A percentile compares a stretch with the other conserved stretches of the same genome.
Conservation (phyloP, 306 rosid species). For the Cucurbita maxima region DNA sequence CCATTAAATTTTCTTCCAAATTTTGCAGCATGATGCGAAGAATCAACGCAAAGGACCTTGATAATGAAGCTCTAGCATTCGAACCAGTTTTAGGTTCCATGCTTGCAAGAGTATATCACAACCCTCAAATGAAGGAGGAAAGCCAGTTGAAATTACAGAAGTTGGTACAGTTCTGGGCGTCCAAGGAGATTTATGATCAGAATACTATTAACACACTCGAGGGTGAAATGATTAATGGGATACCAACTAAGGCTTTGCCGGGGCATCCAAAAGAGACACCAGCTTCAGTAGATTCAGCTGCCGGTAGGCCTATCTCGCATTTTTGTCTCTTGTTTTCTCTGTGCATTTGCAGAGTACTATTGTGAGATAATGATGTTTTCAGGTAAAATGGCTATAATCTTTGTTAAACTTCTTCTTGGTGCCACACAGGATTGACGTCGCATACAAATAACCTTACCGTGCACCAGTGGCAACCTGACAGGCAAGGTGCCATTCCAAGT, state of each 20-base stretch:
- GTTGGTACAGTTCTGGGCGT: constrained; percentile 88
- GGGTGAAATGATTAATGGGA: constrained; percentile 75
- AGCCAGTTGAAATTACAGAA: constrained; percentile 67
- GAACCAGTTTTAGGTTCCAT: constrained; percentile 78
- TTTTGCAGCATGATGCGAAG: constrained; percentile 52
- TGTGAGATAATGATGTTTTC: not conserved
- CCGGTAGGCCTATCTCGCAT: constrained; percentile 28
- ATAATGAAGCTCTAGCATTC: constrained; percentile 76
- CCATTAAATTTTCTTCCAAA: not conserved
- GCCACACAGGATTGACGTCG: constrained; percentile 39
- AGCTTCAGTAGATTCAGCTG: constrained; percentile 39
- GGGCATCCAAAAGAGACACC: constrained; percentile 45
- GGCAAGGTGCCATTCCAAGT: constrained; percentile 36
- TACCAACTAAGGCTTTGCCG: constrained; percentile 36
- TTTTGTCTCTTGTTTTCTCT: not conserved
- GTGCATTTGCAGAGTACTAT: not conserved
- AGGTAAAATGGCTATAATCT: not conserved
- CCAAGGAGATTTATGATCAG: constrained; percentile 67
- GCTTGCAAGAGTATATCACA: constrained; percentile 86
- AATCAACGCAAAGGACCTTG: constrained; percentile 38
- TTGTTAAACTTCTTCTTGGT: not conserved
- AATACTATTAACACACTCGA: constrained; percentile 52
- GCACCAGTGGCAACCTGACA: constrained; percentile 70
- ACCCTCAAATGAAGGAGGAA: constrained; percentile 85
- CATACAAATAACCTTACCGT: constrained; percentile 28